Percentiles rank a stretch among this genome's conserved stretches.
Conservation (phyloP, 2,329 filamentous ascomycete genomes). For the Metarhizium guizhouense region DNA sequence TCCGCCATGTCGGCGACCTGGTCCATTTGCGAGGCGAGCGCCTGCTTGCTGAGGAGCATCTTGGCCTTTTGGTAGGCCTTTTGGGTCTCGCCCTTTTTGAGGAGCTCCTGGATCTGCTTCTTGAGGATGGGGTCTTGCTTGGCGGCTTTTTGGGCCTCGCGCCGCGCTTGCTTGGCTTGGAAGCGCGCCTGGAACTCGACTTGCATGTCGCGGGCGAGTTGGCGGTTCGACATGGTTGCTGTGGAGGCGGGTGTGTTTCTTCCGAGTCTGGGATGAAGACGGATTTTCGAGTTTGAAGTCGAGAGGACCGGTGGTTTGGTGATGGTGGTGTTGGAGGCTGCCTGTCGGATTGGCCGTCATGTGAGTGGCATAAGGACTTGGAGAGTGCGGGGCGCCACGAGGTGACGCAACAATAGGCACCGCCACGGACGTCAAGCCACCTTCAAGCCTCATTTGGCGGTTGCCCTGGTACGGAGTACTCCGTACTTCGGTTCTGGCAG, state of each 20-base stretch:
- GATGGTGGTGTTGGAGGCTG: background rate
- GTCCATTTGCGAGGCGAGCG: slow-evolving; percentile 54
- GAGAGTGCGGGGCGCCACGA: slow-evolving; percentile 10
- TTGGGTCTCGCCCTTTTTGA: slow-evolving; percentile 55
- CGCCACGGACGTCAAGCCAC: background rate
- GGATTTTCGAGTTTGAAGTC: background rate
- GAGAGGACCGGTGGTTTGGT: too few species aligned
- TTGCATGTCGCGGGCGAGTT: slow-evolving; percentile 51
- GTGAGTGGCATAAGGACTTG: slow-evolving; percentile 1
- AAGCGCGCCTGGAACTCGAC: slow-evolving; percentile 56
- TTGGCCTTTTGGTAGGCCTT: slow-evolving; percentile 56
- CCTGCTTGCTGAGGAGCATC: slow-evolving; percentile 53
- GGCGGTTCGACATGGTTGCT: slow-evolving; percentile 46
- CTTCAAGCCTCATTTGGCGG: background rate
- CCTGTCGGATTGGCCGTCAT: slow-evolving; percentile 5
- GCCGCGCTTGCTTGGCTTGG: slow-evolving; percentile 53
- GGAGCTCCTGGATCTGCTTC: slow-evolving; percentile 54
- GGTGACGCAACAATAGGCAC: slow-evolving; percentile 6
- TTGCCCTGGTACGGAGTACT: too few species aligned
- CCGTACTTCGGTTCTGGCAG: too few species aligned
- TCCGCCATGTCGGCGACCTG: slow-evolving; percentile 57
- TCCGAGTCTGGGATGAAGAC: background rate
- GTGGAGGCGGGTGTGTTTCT: background rate
- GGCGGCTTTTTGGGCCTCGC: slow-evolving; percentile 50
- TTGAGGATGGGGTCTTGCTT: slow-evolving; percentile 53